These are phyloP conservation scores for Talaromyces funiculosus DNA, from an alignment of 2,329 filamentous ascomycete genomes.

Conservation along the genomic window DNA sequence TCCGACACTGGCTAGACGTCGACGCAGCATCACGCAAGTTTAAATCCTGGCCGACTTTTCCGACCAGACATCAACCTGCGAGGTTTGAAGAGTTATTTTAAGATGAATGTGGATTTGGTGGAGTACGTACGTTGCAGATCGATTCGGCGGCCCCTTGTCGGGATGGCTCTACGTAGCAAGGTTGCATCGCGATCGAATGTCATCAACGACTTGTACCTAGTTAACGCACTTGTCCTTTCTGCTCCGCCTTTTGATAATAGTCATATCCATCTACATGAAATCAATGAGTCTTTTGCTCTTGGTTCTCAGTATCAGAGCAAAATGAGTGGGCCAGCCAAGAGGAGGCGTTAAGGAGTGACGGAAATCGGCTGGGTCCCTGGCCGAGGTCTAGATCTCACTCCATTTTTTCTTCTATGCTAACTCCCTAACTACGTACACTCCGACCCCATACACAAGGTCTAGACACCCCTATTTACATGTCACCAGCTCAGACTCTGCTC, in stretches of 20 bases:
- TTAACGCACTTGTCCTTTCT: neutral
- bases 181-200: neutral
- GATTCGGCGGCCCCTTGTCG: neutral
- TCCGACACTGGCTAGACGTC: neutral
- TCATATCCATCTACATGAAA: neutral
- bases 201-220: neutral
- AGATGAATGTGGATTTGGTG: neutral
- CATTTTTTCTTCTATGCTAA: neutral
- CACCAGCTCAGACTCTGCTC: too few relatives aligned
- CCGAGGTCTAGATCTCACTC: neutral
- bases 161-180: neutral
- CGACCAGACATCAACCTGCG: neutral
- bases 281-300: neutral
- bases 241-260: neutral
- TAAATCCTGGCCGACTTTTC: neutral
- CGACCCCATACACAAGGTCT: neutral
- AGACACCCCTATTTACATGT: neutral
- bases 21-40: neutral
- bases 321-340: neutral
- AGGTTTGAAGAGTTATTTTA: neutral
- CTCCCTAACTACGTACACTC: conserved; percentile 39
- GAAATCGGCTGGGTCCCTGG: neutral
- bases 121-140: neutral
- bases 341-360: neutral
- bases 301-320: neutral